Evolutionary conservation across 306 rosid genomes (phyloP), one percentile per base, ranked within the genome.

Genomic region (Mimosa bimucronata): DNA sequence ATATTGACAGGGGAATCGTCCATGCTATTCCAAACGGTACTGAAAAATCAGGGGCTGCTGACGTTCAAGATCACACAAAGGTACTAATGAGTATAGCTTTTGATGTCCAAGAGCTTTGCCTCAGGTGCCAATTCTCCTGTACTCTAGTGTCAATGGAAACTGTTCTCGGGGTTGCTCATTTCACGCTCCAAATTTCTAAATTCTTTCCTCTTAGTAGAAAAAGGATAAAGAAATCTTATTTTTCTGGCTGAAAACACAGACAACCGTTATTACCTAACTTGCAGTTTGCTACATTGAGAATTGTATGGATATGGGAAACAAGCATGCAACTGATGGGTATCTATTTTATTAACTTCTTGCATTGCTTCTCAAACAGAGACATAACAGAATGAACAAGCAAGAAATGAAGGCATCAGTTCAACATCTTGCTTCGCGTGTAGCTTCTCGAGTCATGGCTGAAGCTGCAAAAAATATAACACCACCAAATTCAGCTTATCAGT

Each of bases 401-500:
- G 91, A 83, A 40, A 78, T 77, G 37, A 87, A 85, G 89, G 52
- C 83, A 58, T 89, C 97, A 31, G 87, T 91, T 73, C 90, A 95
- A 83, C 90, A 91, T 75, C 90, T 95, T 71, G 97, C 99, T 83
- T 93, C 94, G 77, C 89, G 79, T 71, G 98, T 92, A 12, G 92
- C 98, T 73, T 88, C 91, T 73, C 88, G 79, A 81, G 97, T 89
- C 67, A 81, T 79, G 92, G 85, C 85, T 66, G 93, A 92, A 79
- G 94, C 94, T 79, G 91, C 89, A 18, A 87, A 90, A 78, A 90
- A 87, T 58, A 81, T 93, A 29, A 81, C 87, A 66, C 80, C 97
- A 1, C 98, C 97, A 74, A 90, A 85, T 72, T 89, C 99, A 31
- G 99, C 99, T 42, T 95, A 91, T 87, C 94, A 95, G 68, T 95